These are phyloP conservation scores for Epichloe brachyelytri DNA, from an alignment of 2,329 filamentous ascomycete species.

Conservation along the genomic window DNA sequence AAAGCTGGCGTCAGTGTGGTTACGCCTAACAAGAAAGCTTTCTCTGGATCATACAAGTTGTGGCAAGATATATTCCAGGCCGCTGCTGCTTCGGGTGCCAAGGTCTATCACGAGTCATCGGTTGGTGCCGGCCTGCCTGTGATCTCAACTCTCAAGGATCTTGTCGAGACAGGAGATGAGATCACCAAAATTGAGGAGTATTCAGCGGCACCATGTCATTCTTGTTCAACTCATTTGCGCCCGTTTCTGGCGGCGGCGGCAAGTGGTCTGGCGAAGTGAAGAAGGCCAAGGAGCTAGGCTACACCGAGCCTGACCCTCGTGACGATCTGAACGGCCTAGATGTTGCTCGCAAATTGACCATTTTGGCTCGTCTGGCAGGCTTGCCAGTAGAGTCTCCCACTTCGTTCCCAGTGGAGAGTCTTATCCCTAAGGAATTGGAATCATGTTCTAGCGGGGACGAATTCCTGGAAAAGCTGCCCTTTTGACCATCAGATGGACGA, in stretches of 20 bases:
- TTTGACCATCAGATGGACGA: slow-evolving; percentile 81
- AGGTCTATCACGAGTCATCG: slow-evolving; percentile 89
- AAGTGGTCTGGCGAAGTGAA: slow-evolving; percentile 85
- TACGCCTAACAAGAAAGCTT: slow-evolving; percentile 97
- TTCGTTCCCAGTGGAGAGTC: slow-evolving; percentile 82
- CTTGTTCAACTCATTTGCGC: slow-evolving; percentile 94
- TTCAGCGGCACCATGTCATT: slow-evolving; percentile 98
- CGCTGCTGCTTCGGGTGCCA: slow-evolving; percentile 57
- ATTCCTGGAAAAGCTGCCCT: slow-evolving; percentile 68
- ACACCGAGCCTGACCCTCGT: slow-evolving; percentile 78
- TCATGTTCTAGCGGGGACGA: slow-evolving; percentile 64
- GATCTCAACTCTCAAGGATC: slow-evolving; percentile 83
- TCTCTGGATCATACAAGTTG: slow-evolving; percentile 65
- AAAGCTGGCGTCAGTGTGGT: slow-evolving; percentile 77
- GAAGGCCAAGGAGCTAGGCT: slow-evolving; percentile 85
- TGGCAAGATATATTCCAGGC: slow-evolving; percentile 81
- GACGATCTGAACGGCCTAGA: slow-evolving; percentile 82
- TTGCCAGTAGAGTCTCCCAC: slow-evolving; percentile 71
- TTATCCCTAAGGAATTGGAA: slow-evolving; percentile 83
- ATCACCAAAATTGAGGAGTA: slow-evolving; percentile 86
- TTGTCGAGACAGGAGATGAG: slow-evolving; percentile 87
- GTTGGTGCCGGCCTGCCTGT: slow-evolving; percentile 89
- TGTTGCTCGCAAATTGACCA: slow-evolving; percentile 92
- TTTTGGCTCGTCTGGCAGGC: slow-evolving; percentile 76
- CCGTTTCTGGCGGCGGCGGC: slow-evolving; percentile 57